Conservation (phyloP, 2,329 filamentous ascomycete species). For the Microcera coccophila region DNA sequence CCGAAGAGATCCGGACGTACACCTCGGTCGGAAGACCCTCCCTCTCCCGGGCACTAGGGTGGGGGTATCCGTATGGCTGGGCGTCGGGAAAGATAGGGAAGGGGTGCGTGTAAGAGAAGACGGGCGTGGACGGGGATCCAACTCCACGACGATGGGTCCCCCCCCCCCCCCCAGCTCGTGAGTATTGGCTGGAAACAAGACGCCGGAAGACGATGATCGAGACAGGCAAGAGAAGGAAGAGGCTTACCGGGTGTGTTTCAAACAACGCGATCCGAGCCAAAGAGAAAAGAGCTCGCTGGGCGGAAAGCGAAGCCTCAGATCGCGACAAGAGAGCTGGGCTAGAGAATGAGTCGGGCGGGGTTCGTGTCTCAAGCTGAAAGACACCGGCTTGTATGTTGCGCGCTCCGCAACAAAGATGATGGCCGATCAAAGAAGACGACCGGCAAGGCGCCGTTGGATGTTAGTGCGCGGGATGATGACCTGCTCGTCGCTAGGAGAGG, state of each 20-base stretch:
- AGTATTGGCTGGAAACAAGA: slow-evolving; percentile 1
- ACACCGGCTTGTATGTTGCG: neutral
- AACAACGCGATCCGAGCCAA: slow-evolving; percentile 12
- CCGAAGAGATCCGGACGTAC: slow-evolving; percentile 26
- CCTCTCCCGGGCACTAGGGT: slow-evolving; percentile 14
- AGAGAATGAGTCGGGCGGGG: neutral
- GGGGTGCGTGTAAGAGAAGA: slow-evolving; percentile 12
- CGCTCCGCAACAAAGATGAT: no score
- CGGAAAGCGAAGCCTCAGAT: neutral
- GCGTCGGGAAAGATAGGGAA: slow-evolving; percentile 8
- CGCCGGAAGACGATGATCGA: slow-evolving; percentile 10
- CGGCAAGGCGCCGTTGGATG: neutral
- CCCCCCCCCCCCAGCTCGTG: neutral
- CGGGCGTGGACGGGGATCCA: slow-evolving; percentile 13
- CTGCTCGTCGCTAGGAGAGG: neutral
- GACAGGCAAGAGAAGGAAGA: slow-evolving; percentile 10
- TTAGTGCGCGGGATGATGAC: neutral
- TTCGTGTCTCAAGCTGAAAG: neutral
- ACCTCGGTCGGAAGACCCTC: slow-evolving; percentile 21
- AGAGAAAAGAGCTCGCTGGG: slow-evolving; percentile 13
- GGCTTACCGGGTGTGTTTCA: slow-evolving; percentile 19
- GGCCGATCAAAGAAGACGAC: no score
- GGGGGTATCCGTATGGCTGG: slow-evolving; percentile 14
- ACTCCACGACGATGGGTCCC: slow-evolving; percentile 12
- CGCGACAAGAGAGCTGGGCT: neutral